A percentile compares a stretch with the other conserved stretches of the same genome.
phyloP scores from a whole-genome alignment of 2,329 filamentous ascomycete genomes.

The Ophiocordyceps sinensis region DNA sequence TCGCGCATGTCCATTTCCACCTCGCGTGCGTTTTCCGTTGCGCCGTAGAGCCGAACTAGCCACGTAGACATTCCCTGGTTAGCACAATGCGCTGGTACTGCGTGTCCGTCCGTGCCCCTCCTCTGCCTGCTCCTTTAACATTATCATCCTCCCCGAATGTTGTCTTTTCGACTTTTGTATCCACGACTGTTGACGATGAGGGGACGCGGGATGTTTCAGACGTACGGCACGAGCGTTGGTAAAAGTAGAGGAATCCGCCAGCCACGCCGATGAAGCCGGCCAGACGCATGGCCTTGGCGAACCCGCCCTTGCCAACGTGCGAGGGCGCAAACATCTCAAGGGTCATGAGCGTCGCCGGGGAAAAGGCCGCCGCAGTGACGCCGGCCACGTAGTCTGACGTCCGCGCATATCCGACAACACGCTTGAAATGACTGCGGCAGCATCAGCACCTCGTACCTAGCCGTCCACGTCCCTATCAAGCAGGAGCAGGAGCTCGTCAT shows the following conservation, averaged over 20 bases:
- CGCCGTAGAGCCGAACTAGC: constrained; percentile 91
- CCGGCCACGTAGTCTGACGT: constrained; percentile 69
- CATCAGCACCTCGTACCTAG: constrained; percentile 10
- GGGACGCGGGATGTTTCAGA: constrained; percentile 1
- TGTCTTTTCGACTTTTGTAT: background rate
- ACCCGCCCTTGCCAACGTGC: constrained; percentile 67
- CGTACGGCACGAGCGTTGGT: constrained; percentile 72
- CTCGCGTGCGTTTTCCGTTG: constrained; percentile 82
- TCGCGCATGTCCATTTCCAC: constrained; percentile 94
- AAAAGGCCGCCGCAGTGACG: constrained; percentile 51
- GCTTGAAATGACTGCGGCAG: constrained; percentile 63
- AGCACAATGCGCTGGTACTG: background rate
- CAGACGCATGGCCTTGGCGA: constrained; percentile 70
- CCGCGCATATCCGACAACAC: constrained; percentile 78
- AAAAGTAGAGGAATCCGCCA: constrained; percentile 75
- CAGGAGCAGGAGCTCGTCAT: no score
- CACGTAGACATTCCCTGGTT: background rate
- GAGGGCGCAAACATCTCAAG: constrained; percentile 82
- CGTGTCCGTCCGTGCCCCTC: background rate
- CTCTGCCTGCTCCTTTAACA: background rate
- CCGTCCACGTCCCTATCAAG: background rate
- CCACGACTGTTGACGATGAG: background rate
- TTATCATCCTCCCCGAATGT: background rate
- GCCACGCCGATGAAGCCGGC: constrained; percentile 55
- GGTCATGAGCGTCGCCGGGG: constrained; percentile 57